phyloP scores from a whole-genome alignment of 2,329 filamentous ascomycete genomes.

The Colletotrichum sojae region DNA sequence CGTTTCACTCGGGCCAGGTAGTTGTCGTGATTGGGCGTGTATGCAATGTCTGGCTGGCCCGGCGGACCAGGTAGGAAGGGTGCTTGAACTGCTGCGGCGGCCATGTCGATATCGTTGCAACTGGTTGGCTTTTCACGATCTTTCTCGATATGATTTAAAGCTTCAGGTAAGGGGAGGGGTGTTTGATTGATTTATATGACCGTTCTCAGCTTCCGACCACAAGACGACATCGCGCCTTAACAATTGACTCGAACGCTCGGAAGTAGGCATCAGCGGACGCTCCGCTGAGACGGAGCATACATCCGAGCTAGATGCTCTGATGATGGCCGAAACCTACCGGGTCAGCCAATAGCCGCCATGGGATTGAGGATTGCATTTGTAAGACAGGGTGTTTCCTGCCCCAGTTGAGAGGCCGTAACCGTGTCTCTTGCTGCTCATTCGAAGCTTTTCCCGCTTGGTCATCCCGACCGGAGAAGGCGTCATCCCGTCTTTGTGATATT shows the following conservation, averaged over 20 bases:
- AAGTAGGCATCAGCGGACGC: not conserved
- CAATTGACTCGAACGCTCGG: not conserved
- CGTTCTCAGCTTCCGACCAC: too few relatives aligned
- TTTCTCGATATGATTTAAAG: not conserved
- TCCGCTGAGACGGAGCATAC: not conserved
- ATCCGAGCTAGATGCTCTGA: not conserved
- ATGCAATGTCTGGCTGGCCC: slow-evolving; percentile 71
- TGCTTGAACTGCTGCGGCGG: slow-evolving; percentile 41
- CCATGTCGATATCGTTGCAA: slow-evolving; percentile 41
- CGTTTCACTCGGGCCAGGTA: slow-evolving; percentile 65
- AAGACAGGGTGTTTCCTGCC: not conserved
- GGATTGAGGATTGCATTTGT: slow-evolving; percentile 17
- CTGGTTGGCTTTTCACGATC: not conserved
- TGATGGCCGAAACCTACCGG: not conserved
- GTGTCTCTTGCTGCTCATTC: not conserved
- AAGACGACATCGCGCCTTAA: not conserved
- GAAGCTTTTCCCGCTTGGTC: not conserved
- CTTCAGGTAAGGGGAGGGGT: not conserved
- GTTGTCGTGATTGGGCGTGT: slow-evolving; percentile 67
- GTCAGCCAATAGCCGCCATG: not conserved
- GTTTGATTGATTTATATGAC: not conserved
- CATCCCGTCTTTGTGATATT: slow-evolving; percentile 11
- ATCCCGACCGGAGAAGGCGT: slow-evolving; percentile 25
- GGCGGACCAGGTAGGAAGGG: slow-evolving; percentile 45
- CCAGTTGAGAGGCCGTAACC: not conserved